Conservation (phyloP, 768 basidiomycete genomes). For the Tulasnella sp. region DNA sequence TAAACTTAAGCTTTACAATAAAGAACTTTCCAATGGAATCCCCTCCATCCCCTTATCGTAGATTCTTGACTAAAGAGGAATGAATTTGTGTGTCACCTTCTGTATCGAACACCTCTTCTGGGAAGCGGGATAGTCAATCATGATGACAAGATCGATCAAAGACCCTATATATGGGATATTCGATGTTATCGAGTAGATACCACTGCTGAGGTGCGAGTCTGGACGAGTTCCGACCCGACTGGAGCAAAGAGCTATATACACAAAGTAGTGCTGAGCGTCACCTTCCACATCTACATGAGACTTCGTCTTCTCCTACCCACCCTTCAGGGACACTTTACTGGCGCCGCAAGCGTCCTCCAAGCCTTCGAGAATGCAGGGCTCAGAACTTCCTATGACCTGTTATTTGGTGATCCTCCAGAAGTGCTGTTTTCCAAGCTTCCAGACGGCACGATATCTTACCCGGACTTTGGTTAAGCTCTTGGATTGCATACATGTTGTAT, state of each 20-base stretch:
- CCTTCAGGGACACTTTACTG: neutral
- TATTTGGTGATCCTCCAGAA: slow-evolving; percentile 10
- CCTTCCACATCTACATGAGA: neutral
- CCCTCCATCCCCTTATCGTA: too few species aligned
- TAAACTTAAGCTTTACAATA: too few species aligned
- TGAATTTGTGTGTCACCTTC: too few species aligned
- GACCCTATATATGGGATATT: too few species aligned
- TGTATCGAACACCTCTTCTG: too few species aligned
- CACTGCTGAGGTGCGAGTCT: too few species aligned
- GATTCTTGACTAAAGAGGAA: too few species aligned
- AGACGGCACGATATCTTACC: neutral
- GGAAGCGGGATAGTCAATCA: too few species aligned
- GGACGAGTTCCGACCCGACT: neutral
- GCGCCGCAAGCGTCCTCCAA: slow-evolving; percentile 4
- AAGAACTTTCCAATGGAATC: too few species aligned
- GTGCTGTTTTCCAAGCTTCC: neutral
- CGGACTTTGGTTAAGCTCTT: too few species aligned
- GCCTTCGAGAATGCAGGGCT: slow-evolving; percentile 4
- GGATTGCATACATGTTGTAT: neutral
- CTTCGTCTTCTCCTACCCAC: slow-evolving; percentile 7
- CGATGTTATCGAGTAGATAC: too few species aligned
- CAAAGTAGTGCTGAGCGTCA: neutral
- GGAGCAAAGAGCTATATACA: neutral
- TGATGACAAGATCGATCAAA: too few species aligned
- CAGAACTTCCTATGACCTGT: slow-evolving; percentile 15